Conservation (phyloP, 2,329 filamentous ascomycete genomes). For the Chaetomiaceae sp. region DNA sequence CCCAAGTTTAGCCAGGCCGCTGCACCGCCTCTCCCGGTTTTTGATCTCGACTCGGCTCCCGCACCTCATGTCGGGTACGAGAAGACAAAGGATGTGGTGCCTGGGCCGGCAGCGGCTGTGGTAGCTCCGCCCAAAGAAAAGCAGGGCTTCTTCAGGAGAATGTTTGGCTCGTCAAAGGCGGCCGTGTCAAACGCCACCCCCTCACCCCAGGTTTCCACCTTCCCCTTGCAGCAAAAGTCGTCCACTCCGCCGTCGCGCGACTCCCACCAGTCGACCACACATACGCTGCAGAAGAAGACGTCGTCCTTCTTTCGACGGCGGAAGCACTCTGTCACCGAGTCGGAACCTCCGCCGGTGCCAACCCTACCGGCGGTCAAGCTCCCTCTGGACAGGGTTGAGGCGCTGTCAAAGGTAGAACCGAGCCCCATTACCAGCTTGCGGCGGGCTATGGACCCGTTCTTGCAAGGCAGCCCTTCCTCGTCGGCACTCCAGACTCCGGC, state of each 20-base stretch:
- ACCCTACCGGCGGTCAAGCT: conserved; percentile 33
- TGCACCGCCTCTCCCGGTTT: conserved; percentile 29
- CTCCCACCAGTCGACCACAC: conserved; percentile 44
- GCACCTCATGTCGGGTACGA: conserved; percentile 56
- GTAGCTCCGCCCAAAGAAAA: conserved; percentile 53
- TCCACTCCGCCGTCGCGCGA: conserved; percentile 50
- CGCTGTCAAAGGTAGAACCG: conserved; percentile 36
- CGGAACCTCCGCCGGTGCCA: conserved; percentile 40
- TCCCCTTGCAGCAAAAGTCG: conserved; percentile 45
- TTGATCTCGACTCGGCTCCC: conserved; percentile 50
- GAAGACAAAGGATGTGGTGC: conserved; percentile 50
- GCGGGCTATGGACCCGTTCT: conserved; percentile 82
- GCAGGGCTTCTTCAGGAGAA: conserved; percentile 86
- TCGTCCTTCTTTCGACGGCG: conserved; percentile 91
- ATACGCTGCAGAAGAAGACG: conserved; percentile 74
- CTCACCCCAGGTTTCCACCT: conserved; percentile 35
- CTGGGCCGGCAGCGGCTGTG: conserved; percentile 40
- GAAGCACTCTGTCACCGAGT: conserved; percentile 81
- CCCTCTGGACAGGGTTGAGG: conserved; percentile 30
- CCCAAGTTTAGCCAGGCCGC: conserved; percentile 27
- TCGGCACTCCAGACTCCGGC: conserved; percentile 27
- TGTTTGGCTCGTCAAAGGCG: conserved; percentile 73
- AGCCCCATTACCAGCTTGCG: conserved; percentile 77
- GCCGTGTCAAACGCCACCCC: conserved; percentile 29
- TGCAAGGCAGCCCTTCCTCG: conserved; percentile 40